Evolutionary conservation across 345 rosid genomes (phyloP).

Genomic region (Lepidium aucheri): DNA sequence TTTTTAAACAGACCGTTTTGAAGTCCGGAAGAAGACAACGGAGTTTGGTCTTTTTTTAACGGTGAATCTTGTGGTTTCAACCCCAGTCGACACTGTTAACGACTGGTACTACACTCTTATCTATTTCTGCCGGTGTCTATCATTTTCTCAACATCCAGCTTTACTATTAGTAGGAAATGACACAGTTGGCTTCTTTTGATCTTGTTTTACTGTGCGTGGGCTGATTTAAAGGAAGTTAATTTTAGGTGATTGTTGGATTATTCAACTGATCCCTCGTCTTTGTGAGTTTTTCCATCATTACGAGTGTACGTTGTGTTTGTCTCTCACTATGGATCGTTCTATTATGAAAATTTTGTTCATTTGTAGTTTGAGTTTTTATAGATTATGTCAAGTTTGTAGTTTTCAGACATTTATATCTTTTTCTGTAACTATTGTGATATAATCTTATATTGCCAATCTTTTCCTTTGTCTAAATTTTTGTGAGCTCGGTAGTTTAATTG

Average conservation of each 20-base stretch:
- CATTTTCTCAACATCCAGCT: neutral
- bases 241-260: neutral
- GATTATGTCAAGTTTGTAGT: neutral
- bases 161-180: neutral
- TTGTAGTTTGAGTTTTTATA: neutral
- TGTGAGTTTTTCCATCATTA: neutral
- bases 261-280: neutral
- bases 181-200: neutral
- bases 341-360: neutral
- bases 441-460: neutral
- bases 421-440: neutral
- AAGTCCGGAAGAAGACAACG: neutral
- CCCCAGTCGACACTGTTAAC: neutral
- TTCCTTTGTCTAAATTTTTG: neutral
- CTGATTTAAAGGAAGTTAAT: neutral
- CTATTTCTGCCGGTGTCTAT: neutral
- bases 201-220: neutral
- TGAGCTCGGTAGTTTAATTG: neutral
- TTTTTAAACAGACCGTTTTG: neutral
- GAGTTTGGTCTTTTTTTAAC: neutral
- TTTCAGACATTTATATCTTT: neutral
- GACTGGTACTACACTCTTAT: neutral
- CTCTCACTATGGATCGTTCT: neutral
- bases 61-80: neutral
- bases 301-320: neutral